These are phyloP conservation scores for Pseudocercospora crystallina DNA, from an alignment of 2,329 filamentous ascomycete genomes.

Conservation along the genomic window DNA sequence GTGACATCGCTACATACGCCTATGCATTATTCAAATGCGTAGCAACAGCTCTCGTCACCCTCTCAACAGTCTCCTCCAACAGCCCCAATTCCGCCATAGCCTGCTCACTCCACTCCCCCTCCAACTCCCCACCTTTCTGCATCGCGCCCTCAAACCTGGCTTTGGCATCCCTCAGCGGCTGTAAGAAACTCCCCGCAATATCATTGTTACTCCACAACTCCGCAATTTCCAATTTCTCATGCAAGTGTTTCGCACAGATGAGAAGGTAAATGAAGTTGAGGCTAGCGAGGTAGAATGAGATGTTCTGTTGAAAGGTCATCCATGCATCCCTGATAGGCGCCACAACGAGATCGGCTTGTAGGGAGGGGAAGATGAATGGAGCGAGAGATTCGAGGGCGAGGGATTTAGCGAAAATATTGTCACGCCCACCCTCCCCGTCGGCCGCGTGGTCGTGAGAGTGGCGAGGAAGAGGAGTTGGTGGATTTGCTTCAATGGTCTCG, in stretches of 20 bases:
- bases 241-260: slow-evolving; percentile 50
- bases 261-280: slow-evolving; percentile 62
- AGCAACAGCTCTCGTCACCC: slow-evolving; percentile 32
- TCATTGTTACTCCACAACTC: slow-evolving; percentile 42
- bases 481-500: slow-evolving; percentile 54
- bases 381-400: slow-evolving; percentile 50
- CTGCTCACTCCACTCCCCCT: slow-evolving; percentile 36
- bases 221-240: slow-evolving; percentile 47
- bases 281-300: slow-evolving; percentile 55
- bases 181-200: slow-evolving; percentile 44
- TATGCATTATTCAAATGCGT: slow-evolving; percentile 26
- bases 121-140: slow-evolving; percentile 37
- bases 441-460: slow-evolving; percentile 17
- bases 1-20: no score
- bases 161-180: slow-evolving; percentile 42
- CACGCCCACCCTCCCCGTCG: slow-evolving; percentile 5
- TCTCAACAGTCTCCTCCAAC: slow-evolving; percentile 34
- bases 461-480: slow-evolving; percentile 24
- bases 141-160: slow-evolving; percentile 39
- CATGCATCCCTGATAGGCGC: slow-evolving; percentile 40
- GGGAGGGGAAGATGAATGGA: slow-evolving; percentile 53
- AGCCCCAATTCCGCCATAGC: slow-evolving; percentile 36
- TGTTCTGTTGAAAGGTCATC: slow-evolving; percentile 51
- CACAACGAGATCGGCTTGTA: slow-evolving; percentile 44
- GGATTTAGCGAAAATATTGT: slow-evolving; percentile 49